Evolutionary conservation across 2,329 filamentous ascomycete species (phyloP).

Genomic region (Amesomyces nigricolor): DNA sequence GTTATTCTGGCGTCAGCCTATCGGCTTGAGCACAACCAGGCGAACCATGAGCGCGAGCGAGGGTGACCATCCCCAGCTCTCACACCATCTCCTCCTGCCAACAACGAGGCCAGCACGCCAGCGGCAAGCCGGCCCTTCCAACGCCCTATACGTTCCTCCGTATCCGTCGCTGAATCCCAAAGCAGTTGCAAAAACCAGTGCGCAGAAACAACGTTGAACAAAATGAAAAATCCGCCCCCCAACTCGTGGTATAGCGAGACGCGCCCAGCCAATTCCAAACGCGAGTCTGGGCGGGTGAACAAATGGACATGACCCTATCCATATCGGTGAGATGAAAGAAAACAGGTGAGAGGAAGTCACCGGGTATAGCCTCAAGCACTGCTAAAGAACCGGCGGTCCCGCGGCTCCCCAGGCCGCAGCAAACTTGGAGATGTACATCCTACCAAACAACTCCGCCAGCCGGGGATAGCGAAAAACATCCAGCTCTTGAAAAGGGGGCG

Average conservation of each 20-base stretch:
- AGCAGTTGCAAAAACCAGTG: background rate
- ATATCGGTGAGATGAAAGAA: conserved; percentile 8
- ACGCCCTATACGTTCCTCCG: background rate
- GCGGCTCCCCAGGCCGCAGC: background rate
- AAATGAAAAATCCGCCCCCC: background rate
- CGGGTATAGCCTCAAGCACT: conserved; percentile 21
- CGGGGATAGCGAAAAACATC: background rate
- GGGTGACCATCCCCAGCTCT: too few relatives aligned
- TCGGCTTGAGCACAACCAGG: too few relatives aligned
- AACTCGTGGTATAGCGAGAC: background rate
- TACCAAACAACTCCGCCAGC: background rate
- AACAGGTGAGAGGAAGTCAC: conserved; percentile 18
- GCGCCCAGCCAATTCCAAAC: background rate
- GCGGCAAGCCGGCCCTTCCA: background rate
- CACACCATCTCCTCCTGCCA: background rate
- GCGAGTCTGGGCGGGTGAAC: background rate
- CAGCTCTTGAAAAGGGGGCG: background rate
- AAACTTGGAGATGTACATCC: background rate
- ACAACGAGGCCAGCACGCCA: background rate
- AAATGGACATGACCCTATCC: conserved; percentile 3
- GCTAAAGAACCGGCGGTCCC: background rate
- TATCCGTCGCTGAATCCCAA: conserved; percentile 1
- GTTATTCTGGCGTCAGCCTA: background rate
- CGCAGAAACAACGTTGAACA: background rate
- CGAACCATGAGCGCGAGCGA: too few relatives aligned